Percentiles rank a stretch among this genome's conserved stretches.
Conservation (phyloP, 2,329 filamentous ascomycete species). For the Cordyceps militaris region DNA sequence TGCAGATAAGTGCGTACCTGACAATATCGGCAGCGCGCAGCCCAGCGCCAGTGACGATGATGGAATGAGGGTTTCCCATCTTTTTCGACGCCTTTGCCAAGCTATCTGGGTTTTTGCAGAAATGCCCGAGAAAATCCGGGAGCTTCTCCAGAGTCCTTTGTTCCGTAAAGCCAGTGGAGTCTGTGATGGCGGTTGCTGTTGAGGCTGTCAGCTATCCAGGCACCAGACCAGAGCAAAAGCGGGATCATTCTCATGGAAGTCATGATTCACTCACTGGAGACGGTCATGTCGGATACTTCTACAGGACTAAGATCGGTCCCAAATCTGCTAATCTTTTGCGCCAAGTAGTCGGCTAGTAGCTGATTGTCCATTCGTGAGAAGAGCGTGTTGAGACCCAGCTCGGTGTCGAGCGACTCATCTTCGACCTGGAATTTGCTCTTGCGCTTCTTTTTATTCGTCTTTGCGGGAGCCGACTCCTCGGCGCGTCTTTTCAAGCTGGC, state of each 20-base stretch:
- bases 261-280: slow-evolving; percentile 52
- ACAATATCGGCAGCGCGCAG: slow-evolving; percentile 80
- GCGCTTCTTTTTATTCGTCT: slow-evolving; percentile 51
- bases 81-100: slow-evolving; percentile 60
- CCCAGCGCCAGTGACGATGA: slow-evolving; percentile 80
- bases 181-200: slow-evolving; percentile 64
- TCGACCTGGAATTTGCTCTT: slow-evolving; percentile 45
- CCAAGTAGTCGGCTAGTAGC: slow-evolving; percentile 78
- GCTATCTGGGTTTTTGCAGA: slow-evolving; percentile 48
- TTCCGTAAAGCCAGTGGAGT: slow-evolving; percentile 69
- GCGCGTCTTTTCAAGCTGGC: slow-evolving; percentile 49
- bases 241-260: slow-evolving; percentile 23
- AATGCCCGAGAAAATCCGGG: slow-evolving; percentile 68
- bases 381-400: slow-evolving; percentile 70
- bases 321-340: slow-evolving; percentile 69
- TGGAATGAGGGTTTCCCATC: slow-evolving; percentile 72
- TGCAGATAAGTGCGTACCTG: slow-evolving; percentile 40
- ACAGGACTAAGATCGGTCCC: slow-evolving; percentile 74
- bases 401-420: slow-evolving; percentile 54
- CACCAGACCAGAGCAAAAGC: slow-evolving; percentile 37
- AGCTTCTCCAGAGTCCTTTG: slow-evolving; percentile 64
- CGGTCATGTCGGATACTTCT: slow-evolving; percentile 74
- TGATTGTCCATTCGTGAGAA: slow-evolving; percentile 78
- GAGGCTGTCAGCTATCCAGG: slow-evolving; percentile 5
- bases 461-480: slow-evolving; percentile 36